Conservation (phyloP, 1,139 yeast species). For the Torulaspora globosa region DNA sequence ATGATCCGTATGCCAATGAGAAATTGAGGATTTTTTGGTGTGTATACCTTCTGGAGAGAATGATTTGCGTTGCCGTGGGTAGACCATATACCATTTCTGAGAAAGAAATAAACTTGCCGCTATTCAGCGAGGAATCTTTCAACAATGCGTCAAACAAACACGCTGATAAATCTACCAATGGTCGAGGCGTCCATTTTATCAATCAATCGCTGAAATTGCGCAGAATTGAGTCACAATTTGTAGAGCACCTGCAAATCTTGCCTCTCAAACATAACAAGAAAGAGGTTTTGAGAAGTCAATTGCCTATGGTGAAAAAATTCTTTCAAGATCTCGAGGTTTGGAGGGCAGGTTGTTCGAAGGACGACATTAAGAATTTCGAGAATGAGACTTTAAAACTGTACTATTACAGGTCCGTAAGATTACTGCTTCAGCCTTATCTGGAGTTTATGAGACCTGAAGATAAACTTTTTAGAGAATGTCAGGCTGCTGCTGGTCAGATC, state of each 20-base stretch:
- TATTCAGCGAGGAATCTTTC: slow-evolving; percentile 38
- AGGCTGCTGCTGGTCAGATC: slow-evolving; percentile 60
- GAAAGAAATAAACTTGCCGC: slow-evolving; percentile 45
- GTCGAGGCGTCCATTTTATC: slow-evolving; percentile 43
- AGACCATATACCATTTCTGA: slow-evolving; percentile 49
- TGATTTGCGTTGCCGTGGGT: slow-evolving; percentile 54
- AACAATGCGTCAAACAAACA: slow-evolving; percentile 20
- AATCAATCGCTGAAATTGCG: slow-evolving; percentile 51
- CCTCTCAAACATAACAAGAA: slow-evolving; percentile 29
- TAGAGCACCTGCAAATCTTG: slow-evolving; percentile 45
- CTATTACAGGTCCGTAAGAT: slow-evolving; percentile 53
- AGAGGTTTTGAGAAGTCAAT: slow-evolving; percentile 33
- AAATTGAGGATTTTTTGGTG: slow-evolving; percentile 57
- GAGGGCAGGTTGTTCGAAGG: slow-evolving; percentile 45
- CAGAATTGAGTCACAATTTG: slow-evolving; percentile 53
- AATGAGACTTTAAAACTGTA: slow-evolving; percentile 51
- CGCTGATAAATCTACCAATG: slow-evolving; percentile 12
- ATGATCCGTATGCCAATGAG: slow-evolving; percentile 37
- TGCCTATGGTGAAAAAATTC: slow-evolving; percentile 44
- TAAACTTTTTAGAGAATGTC: slow-evolving; percentile 54
- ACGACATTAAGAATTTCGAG: slow-evolving; percentile 41
- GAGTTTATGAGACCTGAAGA: slow-evolving; percentile 55
- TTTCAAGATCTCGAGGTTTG: slow-evolving; percentile 49
- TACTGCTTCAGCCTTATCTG: slow-evolving; percentile 55
- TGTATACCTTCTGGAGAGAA: slow-evolving; percentile 50